Evolutionary conservation across 441 rosid genomes (phyloP).

Genomic region (Populus hybrid): DNA sequence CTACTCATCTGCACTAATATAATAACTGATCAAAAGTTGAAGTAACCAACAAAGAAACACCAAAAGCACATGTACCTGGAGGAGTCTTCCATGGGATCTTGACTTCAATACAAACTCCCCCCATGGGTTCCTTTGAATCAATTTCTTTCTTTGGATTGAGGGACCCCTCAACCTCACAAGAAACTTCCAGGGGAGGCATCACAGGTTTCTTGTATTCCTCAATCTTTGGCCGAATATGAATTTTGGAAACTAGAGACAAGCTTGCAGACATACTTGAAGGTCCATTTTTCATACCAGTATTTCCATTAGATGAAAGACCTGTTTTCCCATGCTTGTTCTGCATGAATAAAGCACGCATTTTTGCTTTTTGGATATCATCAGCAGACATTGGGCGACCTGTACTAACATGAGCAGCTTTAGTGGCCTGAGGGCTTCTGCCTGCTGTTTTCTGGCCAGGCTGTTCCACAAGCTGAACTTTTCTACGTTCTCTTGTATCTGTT

Average conservation of each 20-base stretch:
- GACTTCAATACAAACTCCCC: constrained; percentile 49
- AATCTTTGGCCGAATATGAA: constrained; percentile 27
- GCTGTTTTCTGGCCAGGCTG: constrained; percentile 89
- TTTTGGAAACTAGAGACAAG: constrained; percentile 30
- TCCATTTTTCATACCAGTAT: constrained; percentile 41
- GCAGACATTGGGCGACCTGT: constrained; percentile 96
- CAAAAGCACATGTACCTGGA: constrained; percentile 63
- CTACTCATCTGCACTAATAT: constrained; percentile 5
- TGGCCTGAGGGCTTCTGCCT: constrained; percentile 61
- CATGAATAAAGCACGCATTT: constrained; percentile 84
- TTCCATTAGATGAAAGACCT: constrained; percentile 44
- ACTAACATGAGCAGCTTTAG: constrained; percentile 49
- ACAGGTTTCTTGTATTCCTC: constrained; percentile 51
- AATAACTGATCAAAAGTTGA: constrained; percentile 15
- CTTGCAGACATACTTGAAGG: constrained; percentile 32
- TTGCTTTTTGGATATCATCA: constrained; percentile 98
- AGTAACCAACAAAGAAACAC: constrained; percentile 24
- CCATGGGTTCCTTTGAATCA: constrained; percentile 43
- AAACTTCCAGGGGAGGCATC: constrained; percentile 28
- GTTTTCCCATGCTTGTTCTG: constrained; percentile 71
- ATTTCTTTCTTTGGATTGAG: constrained; percentile 35
- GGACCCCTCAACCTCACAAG: constrained; percentile 33
- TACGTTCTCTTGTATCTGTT: constrained; percentile 80
- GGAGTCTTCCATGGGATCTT: constrained; percentile 73
- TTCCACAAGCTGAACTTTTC: constrained; percentile 93